Base-by-base conservation (phyloP, 106 monocot genomes). In the Platanthera zijinensis region DNA sequence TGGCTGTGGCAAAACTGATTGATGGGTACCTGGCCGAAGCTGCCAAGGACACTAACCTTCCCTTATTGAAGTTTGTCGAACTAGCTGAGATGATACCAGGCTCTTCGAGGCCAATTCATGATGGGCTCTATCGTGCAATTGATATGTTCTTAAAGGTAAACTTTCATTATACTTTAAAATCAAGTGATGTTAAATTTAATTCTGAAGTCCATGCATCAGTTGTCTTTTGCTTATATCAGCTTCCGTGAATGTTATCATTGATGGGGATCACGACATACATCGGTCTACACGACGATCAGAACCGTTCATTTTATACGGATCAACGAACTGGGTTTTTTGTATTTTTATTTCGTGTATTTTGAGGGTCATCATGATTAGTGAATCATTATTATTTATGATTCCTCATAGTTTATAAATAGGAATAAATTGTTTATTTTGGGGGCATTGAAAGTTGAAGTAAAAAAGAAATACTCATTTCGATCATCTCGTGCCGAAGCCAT, bases 81-180 rank as follows among this genome's bases (percentile, higher is more conserved):
- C 70, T 92, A 28, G 89, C 89, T 75, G 89, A 85, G 75, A 82
- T 89, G 89, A 75, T 85, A 4, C 71, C 82, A 10, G 69, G 17
- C 48, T 52, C 45, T 10, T 71, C 81, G 0, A 80, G 89, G 50
- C 80, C 85, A 64, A 73, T 75, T 7, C 86, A 87, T 76, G 92
- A 92, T 57, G 92, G 82, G 10, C 85, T 92, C 32, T 92, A 92
- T 71, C 72, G 83, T 59, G 92, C 92, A 6, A 84, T 92, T 54
- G 92, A 92, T 80, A 82, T 84, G 85, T 92, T 80, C 77, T 78
- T 92, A 8, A 92, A 92, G 89, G 89, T 92, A 47, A 48, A 48
- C 18, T 71, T 71, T 5, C 18, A 7, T 17, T 25, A 49, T 48
- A 48, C 18, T 46, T 39, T 48, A n/a, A 48, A 8, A 46, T 71